Base-by-base conservation (phyloP, 306 rosid genomes). In the Sicyos edulis region DNA sequence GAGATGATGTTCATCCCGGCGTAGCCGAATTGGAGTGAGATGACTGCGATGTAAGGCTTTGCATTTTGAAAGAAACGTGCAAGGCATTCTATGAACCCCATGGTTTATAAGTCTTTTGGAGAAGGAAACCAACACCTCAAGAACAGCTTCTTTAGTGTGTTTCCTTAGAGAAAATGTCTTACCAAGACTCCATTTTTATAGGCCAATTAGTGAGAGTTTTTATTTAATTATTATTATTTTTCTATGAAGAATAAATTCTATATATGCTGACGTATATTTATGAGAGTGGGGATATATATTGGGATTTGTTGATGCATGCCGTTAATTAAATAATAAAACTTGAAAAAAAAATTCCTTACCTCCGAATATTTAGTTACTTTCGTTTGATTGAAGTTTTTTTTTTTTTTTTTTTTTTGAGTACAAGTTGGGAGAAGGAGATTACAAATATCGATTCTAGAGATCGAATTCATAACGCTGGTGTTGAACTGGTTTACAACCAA, bases 1-100 rank as follows among this genome's bases (percentile, higher is more conserved):
- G 96, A 91, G 76, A 95, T 89, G 64, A 95, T 89, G 79, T 84
- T 91, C 99, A 95, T 95, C 0, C 99, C 99, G 1, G 99, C 99
- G 14, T 87, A 89, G 10, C 99, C 99, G 11, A 95, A 95, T 72
- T 91, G 96, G 21, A 91, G 85, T 57, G 86, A 91, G 69, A 89
- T 82, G 88, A 89, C 88, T 5, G 92, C 99, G 82, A 89, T 83
- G 84, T 95, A 95, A 47, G 97, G 97, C 72, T 87, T 89, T n/a
- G 86, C 80, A 75, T 76, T 92, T 59, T 80, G 77, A 60, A 87
- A 10, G 19, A 78, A 73, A 8, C 8, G 34, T 9, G 17, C 49
- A 51, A 71, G 8, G 6, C 63, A 34, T 26, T 57, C 63, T 10
- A 17, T 16, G 61, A 17, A 52, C 13, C 62, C 74, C 74, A 71